Evolutionary conservation across 2,329 filamentous ascomycete genomes (phyloP).

Genomic region (Neopestalotiopsis rosae): DNA sequence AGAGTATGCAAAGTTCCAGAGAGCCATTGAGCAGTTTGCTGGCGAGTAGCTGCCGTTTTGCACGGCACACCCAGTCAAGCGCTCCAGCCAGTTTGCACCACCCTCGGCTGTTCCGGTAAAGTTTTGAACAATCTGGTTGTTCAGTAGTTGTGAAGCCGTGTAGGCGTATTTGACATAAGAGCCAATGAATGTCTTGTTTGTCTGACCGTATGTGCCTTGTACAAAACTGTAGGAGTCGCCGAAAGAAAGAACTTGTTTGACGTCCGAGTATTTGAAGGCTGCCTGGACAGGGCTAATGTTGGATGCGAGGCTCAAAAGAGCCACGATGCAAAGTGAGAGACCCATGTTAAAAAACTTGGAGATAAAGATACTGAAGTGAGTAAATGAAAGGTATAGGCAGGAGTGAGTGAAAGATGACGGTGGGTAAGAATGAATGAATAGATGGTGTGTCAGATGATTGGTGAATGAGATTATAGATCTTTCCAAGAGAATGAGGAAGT

Average conservation of each 20-base stretch:
- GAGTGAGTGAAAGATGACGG: neutral
- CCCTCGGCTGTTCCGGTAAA: slow-evolving; percentile 54
- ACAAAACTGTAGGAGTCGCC: slow-evolving; percentile 59
- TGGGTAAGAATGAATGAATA: neutral
- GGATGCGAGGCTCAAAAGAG: neutral
- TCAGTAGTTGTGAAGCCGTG: slow-evolving; percentile 44
- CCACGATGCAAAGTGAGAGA: neutral
- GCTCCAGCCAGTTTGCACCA: slow-evolving; percentile 60
- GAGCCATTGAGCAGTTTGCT: slow-evolving; percentile 48
- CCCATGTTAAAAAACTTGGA: neutral
- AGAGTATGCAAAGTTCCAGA: slow-evolving; percentile 63
- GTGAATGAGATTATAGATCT: too few relatives aligned
- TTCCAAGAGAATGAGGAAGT: too few relatives aligned
- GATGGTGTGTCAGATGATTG: too few relatives aligned
- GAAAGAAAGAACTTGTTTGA: slow-evolving; percentile 42
- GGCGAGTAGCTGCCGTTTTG: slow-evolving; percentile 46
- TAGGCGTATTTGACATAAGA: slow-evolving; percentile 50
- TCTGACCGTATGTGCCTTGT: slow-evolving; percentile 55
- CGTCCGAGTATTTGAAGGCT: neutral
- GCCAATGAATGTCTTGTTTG: slow-evolving; percentile 61
- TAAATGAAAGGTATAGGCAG: neutral
- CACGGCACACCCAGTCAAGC: slow-evolving; percentile 53
- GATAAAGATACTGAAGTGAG: neutral
- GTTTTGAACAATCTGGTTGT: slow-evolving; percentile 50
- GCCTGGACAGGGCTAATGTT: neutral